phyloP scores from a whole-genome alignment of 108 stramenopile genomes.

The Skeletonema marinoi region DNA sequence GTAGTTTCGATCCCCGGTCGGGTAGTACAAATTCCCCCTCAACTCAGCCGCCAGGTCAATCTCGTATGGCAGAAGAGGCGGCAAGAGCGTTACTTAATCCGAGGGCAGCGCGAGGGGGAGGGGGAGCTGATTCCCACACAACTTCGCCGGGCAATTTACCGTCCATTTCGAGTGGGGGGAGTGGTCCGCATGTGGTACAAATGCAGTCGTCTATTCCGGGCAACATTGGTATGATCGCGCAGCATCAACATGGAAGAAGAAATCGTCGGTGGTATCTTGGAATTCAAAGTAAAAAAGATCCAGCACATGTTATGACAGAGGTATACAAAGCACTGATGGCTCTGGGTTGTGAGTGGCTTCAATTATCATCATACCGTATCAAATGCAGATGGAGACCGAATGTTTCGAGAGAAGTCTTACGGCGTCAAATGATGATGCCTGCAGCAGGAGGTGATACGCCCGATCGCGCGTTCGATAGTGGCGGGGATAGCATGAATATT shows the following conservation, averaged over 20 bases:
- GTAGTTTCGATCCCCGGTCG: conserved; percentile 54
- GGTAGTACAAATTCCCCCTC: conserved; percentile 45
- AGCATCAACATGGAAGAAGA: conserved; percentile 87
- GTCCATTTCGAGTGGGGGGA: conserved; percentile 49
- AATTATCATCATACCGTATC: conserved; percentile 91
- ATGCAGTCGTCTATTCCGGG: conserved; percentile 91
- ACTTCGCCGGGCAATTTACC: conserved; percentile 53
- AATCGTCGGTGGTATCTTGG: conserved; percentile 98
- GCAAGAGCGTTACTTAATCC: conserved; percentile 81
- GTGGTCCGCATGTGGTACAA: conserved; percentile 73
- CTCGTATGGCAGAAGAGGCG: conserved; percentile 80
- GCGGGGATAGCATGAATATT: conserved; percentile 47
- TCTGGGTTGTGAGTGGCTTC: conserved; percentile 95
- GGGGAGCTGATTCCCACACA: conserved; percentile 32
- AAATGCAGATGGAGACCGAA: conserved; percentile 96
- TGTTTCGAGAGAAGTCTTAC: conserved; percentile 34
- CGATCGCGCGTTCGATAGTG: conserved; percentile 60
- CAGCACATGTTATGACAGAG: conserved; percentile 99
- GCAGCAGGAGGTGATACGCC: conserved; percentile 61
- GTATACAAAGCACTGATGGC: conserved; percentile 97
- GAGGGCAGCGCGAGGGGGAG: conserved; percentile 31
- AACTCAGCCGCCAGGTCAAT: conserved; percentile 56
- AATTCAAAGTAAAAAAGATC: conserved; percentile 98
- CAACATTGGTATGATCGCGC: conserved; percentile 91
- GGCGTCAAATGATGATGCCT: conserved; percentile 51